phyloP scores from a whole-genome alignment of 108 stramenopile species.

The Fistulifera solaris region DNA sequence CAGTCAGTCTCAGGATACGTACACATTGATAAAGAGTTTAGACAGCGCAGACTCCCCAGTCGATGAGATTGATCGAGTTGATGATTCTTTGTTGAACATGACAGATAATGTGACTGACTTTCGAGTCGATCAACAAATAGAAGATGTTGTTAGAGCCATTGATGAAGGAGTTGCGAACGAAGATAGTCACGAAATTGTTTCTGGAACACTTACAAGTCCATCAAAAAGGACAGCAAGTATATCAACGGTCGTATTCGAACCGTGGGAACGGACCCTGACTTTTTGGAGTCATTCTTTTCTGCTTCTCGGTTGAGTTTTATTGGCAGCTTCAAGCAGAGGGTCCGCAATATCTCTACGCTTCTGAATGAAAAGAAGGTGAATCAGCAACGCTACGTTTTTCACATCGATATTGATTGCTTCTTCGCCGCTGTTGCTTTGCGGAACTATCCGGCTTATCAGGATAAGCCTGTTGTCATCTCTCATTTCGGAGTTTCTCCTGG shows the following conservation, averaged over 20 bases:
- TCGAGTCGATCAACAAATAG: too few species aligned
- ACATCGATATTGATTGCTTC: constrained; percentile 96
- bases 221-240: constrained; percentile 11
- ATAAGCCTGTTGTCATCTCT: constrained; percentile 83
- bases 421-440: constrained; percentile 83
- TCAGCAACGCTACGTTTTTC: constrained; percentile 66
- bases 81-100: too few species aligned
- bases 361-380: constrained; percentile 8
- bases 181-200: too few species aligned
- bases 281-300: constrained; percentile 59
- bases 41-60: too few species aligned
- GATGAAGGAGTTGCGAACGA: too few species aligned
- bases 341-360: constrained; percentile 5
- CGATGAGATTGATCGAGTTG: too few species aligned
- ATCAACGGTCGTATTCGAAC: constrained; percentile 39
- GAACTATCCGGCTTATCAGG: constrained; percentile 68
- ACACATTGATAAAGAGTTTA: too few species aligned
- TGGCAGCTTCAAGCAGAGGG: constrained; percentile 69
- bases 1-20: too few species aligned
- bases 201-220: too few species aligned
- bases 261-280: constrained; percentile 70
- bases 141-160: too few species aligned
- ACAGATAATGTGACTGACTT: too few species aligned
- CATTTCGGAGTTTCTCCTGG: constrained; percentile 34
- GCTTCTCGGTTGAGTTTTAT: constrained; percentile 68